Evolutionary conservation across 108 stramenopile species (phyloP).

Genomic region (Poteriospumella lacustris): DNA sequence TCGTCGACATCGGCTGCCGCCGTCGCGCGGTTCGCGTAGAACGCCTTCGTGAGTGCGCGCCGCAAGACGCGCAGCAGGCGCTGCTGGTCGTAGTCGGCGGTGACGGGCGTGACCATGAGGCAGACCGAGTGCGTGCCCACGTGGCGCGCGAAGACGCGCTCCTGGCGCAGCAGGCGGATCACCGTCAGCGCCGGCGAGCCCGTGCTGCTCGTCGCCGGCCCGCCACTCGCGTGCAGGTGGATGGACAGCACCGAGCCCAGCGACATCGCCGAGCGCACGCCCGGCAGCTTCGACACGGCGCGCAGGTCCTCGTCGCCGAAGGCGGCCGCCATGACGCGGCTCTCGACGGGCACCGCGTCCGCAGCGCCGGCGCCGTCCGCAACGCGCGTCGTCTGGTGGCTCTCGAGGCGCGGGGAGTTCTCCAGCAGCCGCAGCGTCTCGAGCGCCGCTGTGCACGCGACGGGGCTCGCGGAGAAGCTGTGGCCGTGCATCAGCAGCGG

Average conservation of each 20-base stretch:
- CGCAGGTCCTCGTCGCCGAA: too few relatives aligned
- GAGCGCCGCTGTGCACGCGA: constrained; percentile 47
- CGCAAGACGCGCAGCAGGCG: not conserved
- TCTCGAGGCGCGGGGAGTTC: not conserved
- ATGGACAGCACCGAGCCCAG: not conserved
- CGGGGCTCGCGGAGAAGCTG: constrained; percentile 45
- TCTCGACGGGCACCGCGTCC: not conserved
- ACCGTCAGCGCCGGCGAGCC: not conserved
- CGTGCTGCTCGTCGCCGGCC: not conserved
- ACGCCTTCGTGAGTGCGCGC: not conserved
- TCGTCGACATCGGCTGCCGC: not conserved
- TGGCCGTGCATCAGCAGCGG: constrained; percentile 45
- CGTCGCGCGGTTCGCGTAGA: not conserved
- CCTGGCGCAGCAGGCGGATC: not conserved
- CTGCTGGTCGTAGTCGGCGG: not conserved
- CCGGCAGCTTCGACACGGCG: not conserved
- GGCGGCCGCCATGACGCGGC: too few relatives aligned
- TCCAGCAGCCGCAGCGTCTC: constrained; percentile 18
- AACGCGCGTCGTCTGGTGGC: not conserved
- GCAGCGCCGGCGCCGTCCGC: not conserved
- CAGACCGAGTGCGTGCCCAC: not conserved
- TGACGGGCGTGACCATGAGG: not conserved
- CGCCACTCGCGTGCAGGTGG: not conserved
- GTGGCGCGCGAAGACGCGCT: not conserved
- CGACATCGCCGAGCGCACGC: not conserved